A percentile compares a stretch with the other conserved stretches of the same genome.
phyloP scores from a whole-genome alignment of 371 early-diverging fungal species.

The Mortierella sp. region DNA sequence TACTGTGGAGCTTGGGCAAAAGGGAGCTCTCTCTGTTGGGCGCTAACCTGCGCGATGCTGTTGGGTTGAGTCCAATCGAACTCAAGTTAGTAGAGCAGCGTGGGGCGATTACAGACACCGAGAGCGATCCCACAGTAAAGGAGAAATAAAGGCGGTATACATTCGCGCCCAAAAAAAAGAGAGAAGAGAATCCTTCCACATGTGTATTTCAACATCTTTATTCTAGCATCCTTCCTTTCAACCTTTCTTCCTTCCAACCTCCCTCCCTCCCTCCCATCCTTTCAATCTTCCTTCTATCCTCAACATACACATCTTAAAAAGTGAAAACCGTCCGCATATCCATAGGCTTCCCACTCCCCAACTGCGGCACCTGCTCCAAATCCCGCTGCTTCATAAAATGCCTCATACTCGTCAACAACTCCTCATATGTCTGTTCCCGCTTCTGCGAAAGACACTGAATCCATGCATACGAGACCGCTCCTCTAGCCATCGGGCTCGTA shows the following conservation, averaged over 20 bases:
- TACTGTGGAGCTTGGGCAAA: background rate
- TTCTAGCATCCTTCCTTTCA: too few relatives aligned
- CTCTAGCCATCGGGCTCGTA: slow-evolving; percentile 50
- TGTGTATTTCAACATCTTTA: too few relatives aligned
- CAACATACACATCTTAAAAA: too few relatives aligned
- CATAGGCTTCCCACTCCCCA: slow-evolving; percentile 74
- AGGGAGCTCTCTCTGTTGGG: background rate
- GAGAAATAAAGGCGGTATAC: too few relatives aligned
- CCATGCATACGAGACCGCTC: slow-evolving; percentile 69
- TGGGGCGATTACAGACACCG: background rate
- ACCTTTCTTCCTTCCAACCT: too few relatives aligned
- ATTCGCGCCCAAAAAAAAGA: too few relatives aligned
- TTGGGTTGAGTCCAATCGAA: background rate
- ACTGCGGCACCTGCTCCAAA: slow-evolving; percentile 77
- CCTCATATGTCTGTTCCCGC: slow-evolving; percentile 59
- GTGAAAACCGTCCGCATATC: slow-evolving; percentile 64
- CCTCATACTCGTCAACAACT: slow-evolving; percentile 61
- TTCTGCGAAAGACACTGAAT: slow-evolving; percentile 57
- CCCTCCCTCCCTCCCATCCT: too few relatives aligned
- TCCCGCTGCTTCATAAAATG: slow-evolving; percentile 61
- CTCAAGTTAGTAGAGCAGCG: background rate
- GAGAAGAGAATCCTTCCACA: too few relatives aligned
- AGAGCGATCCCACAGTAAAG: background rate
- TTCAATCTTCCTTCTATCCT: too few relatives aligned
- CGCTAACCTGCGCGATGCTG: background rate